Evolutionary conservation across 148 eudicot species (phyloP).

Genomic region (Cornus florida): DNA sequence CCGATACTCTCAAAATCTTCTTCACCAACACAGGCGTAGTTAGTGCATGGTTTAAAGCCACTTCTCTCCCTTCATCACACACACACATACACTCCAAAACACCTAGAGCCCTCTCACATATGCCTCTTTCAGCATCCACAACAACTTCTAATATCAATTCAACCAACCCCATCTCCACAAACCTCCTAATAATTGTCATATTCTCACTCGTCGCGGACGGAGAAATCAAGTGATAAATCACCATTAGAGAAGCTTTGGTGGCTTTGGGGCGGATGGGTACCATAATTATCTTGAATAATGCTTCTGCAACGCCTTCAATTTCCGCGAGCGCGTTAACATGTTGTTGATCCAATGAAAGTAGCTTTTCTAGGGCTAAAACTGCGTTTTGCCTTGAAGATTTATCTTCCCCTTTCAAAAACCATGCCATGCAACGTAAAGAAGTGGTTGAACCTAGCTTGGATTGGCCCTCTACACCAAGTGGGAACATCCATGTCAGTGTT

Average conservation of each 20-base stretch:
- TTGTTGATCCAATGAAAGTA: conserved; percentile 26
- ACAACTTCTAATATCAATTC: conserved; percentile 49
- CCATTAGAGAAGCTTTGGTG: conserved; percentile 53
- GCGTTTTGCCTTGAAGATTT: conserved; percentile 41
- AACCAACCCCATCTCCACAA: conserved; percentile 50
- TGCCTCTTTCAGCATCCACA: conserved; percentile 52
- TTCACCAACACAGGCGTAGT: conserved; percentile 45
- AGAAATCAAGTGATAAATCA: conserved; percentile 55
- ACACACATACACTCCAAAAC: conserved; percentile 36
- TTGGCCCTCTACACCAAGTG: conserved; percentile 27
- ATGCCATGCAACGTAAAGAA: conserved; percentile 53
- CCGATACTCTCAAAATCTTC: conserved; percentile 44
- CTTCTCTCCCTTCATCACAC: conserved; percentile 25
- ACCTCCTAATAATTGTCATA: conserved; percentile 16
- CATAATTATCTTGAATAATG: conserved; percentile 49
- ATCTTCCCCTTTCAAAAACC: conserved; percentile 48
- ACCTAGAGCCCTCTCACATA: conserved; percentile 41
- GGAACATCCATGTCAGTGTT: conserved; percentile 8
- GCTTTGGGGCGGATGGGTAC: conserved; percentile 52
- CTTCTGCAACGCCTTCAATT: conserved; percentile 43
- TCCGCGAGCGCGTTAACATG: conserved; percentile 22
- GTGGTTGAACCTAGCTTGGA: conserved; percentile 29
- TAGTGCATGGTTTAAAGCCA: conserved; percentile 33
- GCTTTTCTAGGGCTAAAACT: conserved; percentile 43
- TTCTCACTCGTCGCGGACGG: conserved; percentile 14